phyloP scores from a whole-genome alignment of 1,284 basidiomycete species.

The Schizophyllum commune region DNA sequence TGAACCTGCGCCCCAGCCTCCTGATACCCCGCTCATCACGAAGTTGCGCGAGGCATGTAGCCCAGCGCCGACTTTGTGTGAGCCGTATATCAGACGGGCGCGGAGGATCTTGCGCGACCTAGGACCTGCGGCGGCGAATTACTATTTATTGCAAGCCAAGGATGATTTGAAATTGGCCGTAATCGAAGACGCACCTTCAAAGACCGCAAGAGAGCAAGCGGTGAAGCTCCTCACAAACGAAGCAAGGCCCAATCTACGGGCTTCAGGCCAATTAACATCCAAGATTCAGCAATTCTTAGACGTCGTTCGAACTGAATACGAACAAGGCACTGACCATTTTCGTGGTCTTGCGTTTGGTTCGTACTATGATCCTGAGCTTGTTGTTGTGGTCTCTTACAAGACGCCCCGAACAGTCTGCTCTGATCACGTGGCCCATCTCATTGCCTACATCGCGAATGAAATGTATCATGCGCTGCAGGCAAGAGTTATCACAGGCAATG shows the following conservation, averaged over 20 bases:
- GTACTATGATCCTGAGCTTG: constrained; percentile 3
- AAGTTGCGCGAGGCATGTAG: background rate
- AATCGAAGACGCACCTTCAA: background rate
- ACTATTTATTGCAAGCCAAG: background rate
- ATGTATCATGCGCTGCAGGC: too few species aligned
- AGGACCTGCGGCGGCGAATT: background rate
- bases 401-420: background rate
- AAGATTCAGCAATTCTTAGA: constrained; percentile 57
- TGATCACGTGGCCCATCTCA: constrained; percentile 21
- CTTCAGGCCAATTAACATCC: constrained; percentile 43
- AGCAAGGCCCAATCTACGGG: too few species aligned
- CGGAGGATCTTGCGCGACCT: background rate
- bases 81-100: background rate
- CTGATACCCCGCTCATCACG: background rate
- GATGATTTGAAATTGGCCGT: background rate
- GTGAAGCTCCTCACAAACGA: background rate
- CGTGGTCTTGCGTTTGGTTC: constrained; percentile 61
- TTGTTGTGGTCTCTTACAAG: too few species aligned
- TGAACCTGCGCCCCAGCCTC: background rate
- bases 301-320: constrained; percentile 43
- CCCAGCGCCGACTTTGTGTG: background rate
- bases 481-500: too few species aligned
- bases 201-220: background rate
- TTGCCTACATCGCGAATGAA: too few species aligned
- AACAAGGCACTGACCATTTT: constrained; percentile 41